phyloP scores from a whole-genome alignment of 192 early-diverging fungal species.

The Entomortierella chlamydospora region DNA sequence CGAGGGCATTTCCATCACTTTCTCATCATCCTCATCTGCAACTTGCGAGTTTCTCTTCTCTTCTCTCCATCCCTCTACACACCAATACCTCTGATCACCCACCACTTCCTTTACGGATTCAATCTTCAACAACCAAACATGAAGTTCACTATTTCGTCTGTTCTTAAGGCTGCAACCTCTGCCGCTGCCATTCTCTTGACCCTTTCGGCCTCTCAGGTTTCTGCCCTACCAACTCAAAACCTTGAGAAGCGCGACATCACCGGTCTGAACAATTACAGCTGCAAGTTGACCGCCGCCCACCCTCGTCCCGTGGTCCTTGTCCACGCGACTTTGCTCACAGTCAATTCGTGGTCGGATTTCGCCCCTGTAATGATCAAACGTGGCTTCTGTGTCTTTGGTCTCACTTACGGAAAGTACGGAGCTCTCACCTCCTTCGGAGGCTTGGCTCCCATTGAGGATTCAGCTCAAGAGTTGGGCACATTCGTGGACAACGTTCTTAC shows the following conservation, averaged over 20 bases:
- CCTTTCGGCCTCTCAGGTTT: not conserved
- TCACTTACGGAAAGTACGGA: conserved; percentile 23
- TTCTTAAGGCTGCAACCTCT: conserved; percentile 3
- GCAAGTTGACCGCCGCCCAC: conserved; percentile 27
- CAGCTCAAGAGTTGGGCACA: conserved; percentile 19
- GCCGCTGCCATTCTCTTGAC: not conserved
- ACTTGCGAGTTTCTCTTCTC: too few species aligned
- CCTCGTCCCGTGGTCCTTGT: conserved; percentile 32
- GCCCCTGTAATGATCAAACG: conserved; percentile 16
- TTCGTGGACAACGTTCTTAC: conserved; percentile 30
- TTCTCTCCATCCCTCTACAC: not conserved
- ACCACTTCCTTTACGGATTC: conserved; percentile 19
- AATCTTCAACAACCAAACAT: not conserved
- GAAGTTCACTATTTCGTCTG: conserved; percentile 29
- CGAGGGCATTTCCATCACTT: too few species aligned
- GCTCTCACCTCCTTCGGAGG: conserved; percentile 12
- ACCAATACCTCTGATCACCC: not conserved
- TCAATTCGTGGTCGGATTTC: conserved; percentile 15
- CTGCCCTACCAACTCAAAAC: not conserved
- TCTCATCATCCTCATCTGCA: too few species aligned
- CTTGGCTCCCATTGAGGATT: conserved; percentile 26
- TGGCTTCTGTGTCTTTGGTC: conserved; percentile 33
- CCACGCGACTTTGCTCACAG: conserved; percentile 21
- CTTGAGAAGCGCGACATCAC: conserved; percentile 26
- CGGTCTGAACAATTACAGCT: conserved; percentile 28